Conservation (phyloP, 2,329 filamentous ascomycete genomes). For the Xylariales sp. region DNA sequence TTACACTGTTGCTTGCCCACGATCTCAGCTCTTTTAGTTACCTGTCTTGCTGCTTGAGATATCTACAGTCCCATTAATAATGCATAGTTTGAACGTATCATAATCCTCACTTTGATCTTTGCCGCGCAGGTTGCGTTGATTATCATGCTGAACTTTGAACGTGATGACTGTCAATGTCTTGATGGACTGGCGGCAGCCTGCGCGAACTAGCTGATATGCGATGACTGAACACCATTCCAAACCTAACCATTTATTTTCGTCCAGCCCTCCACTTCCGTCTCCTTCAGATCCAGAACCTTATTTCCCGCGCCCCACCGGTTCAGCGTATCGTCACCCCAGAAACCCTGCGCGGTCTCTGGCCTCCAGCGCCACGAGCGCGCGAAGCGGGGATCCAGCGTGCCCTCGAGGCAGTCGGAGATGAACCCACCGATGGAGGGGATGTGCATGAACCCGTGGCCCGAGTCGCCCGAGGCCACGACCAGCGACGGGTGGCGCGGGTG, state of each 20-base stretch:
- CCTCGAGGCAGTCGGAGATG: slow-evolving; percentile 43
- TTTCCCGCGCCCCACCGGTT: slow-evolving; percentile 41
- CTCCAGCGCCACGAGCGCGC: slow-evolving; percentile 43
- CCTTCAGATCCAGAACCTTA: slow-evolving; percentile 42
- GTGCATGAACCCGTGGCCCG: slow-evolving; percentile 49
- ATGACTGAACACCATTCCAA: no score
- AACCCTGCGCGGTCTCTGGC: slow-evolving; percentile 42
- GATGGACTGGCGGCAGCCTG: no score
- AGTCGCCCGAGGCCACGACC: slow-evolving; percentile 44
- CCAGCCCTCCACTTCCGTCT: slow-evolving; percentile 32
- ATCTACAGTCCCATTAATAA: no score
- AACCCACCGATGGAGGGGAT: slow-evolving; percentile 45
- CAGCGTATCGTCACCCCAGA: slow-evolving; percentile 33
- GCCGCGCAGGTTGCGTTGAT: no score
- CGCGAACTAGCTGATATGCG: no score
- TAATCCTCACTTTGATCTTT: no score
- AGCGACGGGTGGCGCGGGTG: slow-evolving; percentile 40
- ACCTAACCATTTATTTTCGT: slow-evolving; percentile 16
- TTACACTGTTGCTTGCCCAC: no score
- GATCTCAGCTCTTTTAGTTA: no score
- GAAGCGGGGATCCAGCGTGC: slow-evolving; percentile 34
- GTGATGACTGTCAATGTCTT: no score
- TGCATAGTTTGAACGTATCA: no score
- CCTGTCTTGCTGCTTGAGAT: no score
- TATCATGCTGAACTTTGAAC: no score